Percentiles rank a stretch among this genome's conserved stretches.
phyloP scores from a whole-genome alignment of 2,329 filamentous ascomycete species.

The Verticillium nonalfalfae region DNA sequence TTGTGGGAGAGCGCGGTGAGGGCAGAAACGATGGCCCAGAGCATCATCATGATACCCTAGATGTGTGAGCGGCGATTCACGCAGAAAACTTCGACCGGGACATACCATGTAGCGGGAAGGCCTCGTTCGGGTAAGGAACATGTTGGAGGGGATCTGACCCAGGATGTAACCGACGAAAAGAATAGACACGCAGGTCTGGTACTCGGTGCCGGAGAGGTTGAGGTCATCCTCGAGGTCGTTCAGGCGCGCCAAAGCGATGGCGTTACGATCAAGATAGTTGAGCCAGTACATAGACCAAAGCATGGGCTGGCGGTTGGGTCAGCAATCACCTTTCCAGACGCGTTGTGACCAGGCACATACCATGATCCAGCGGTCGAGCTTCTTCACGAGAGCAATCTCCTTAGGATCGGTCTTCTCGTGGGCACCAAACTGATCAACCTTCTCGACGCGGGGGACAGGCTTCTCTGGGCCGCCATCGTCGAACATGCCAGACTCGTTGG shows the following conservation, averaged over 20 bases:
- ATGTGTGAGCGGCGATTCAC: not conserved
- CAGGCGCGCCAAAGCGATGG: slow-evolving; percentile 13
- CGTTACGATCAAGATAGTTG: slow-evolving; percentile 11
- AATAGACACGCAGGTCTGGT: slow-evolving; percentile 27
- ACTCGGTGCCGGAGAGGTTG: slow-evolving; percentile 15
- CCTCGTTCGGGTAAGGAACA: slow-evolving; percentile 11
- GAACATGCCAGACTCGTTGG: slow-evolving; percentile 8
- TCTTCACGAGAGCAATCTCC: slow-evolving; percentile 32
- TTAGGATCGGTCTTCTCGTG: slow-evolving; percentile 31
- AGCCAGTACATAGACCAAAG: slow-evolving; percentile 13
- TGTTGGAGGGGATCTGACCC: slow-evolving; percentile 12
- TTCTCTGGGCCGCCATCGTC: slow-evolving; percentile 11
- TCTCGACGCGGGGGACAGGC: slow-evolving; percentile 12
- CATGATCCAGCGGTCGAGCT: slow-evolving; percentile 32
- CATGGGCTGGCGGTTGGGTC: slow-evolving; percentile 10
- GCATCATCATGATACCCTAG: slow-evolving; percentile 12
- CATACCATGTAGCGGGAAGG: slow-evolving; percentile 12
- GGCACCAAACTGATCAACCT: slow-evolving; percentile 29
- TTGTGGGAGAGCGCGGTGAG: slow-evolving; percentile 25
- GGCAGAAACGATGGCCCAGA: slow-evolving; percentile 11
- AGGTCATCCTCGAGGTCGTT: slow-evolving; percentile 16
- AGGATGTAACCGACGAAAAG: slow-evolving; percentile 22
- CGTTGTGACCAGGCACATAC: slow-evolving; percentile 5
- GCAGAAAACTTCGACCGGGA: not conserved
- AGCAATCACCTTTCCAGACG: not conserved